phyloP scores from a whole-genome alignment of 2,329 filamentous ascomycete species.

The Seiridium unicorne region DNA sequence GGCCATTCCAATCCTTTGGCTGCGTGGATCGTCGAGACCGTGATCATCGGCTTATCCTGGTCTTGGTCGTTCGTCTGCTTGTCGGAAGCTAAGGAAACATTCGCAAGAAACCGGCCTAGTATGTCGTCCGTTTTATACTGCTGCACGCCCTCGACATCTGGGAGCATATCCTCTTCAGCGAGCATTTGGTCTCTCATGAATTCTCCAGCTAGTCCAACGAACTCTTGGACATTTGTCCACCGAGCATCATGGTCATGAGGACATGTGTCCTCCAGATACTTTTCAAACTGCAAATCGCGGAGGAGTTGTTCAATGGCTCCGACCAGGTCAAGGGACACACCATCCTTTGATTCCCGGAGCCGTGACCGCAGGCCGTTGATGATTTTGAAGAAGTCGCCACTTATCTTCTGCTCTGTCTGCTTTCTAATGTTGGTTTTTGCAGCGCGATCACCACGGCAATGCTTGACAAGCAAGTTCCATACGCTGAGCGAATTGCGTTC shows the following conservation, averaged over 20 bases:
- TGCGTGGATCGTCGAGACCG: constrained; percentile 93
- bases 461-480: constrained; percentile 68
- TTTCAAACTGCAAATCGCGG: constrained; percentile 68
- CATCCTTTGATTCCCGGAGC: constrained; percentile 25
- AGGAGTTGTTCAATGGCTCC: constrained; percentile 53
- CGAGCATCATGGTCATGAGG: constrained; percentile 67
- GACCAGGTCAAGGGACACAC: constrained; percentile 37
- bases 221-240: constrained; percentile 87
- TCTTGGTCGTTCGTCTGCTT: constrained; percentile 63
- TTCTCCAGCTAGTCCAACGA: constrained; percentile 77
- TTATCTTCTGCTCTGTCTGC: constrained; percentile 52
- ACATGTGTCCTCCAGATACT: constrained; percentile 71
- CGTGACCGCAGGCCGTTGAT: constrained; percentile 36
- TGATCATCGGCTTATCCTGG: constrained; percentile 64
- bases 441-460: constrained; percentile 48
- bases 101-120: constrained; percentile 81
- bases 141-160: constrained; percentile 68
- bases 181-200: constrained; percentile 49
- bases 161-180: constrained; percentile 53
- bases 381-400: constrained; percentile 44
- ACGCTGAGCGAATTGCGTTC: constrained; percentile 67
- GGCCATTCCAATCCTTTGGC: constrained; percentile 98
- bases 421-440: constrained; percentile 49
- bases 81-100: constrained; percentile 83
- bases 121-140: constrained; percentile 64